These are phyloP conservation scores for Phytophthora crassamura DNA, from an alignment of 352 stramenopile species.

Conservation along the genomic window DNA sequence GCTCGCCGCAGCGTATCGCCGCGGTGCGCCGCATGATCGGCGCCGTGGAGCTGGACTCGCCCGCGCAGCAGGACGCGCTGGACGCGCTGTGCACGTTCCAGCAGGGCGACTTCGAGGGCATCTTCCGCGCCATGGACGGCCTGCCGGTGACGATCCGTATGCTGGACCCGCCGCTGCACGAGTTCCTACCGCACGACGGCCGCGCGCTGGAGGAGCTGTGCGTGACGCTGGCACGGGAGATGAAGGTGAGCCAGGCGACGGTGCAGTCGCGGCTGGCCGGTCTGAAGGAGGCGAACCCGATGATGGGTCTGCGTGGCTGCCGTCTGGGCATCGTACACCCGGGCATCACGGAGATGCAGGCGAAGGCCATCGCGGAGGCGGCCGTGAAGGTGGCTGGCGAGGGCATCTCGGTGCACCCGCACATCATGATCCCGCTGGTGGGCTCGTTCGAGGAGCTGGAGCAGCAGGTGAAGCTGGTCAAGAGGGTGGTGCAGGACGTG, in stretches of 20 bases:
- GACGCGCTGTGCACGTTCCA: slow-evolving; percentile 35
- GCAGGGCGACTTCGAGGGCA: slow-evolving; percentile 35
- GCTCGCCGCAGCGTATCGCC: slow-evolving; percentile 23
- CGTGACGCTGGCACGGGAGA: slow-evolving; percentile 23
- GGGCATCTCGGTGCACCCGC: slow-evolving; percentile 31
- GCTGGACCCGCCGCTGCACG: slow-evolving; percentile 34
- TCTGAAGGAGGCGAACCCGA: slow-evolving; percentile 39
- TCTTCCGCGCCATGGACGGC: slow-evolving; percentile 36
- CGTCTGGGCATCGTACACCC: slow-evolving; percentile 37
- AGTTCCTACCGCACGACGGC: slow-evolving; percentile 35
- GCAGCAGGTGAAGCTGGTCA: too few relatives aligned
- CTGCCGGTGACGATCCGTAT: slow-evolving; percentile 33
- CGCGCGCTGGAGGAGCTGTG: slow-evolving; percentile 31
- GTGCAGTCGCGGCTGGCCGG: slow-evolving; percentile 26
- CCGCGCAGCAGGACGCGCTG: slow-evolving; percentile 30
- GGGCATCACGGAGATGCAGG: slow-evolving; percentile 37
- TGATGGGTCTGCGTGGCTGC: slow-evolving; percentile 37
- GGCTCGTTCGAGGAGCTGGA: slow-evolving; percentile 36
- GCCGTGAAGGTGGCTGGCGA: slow-evolving; percentile 24
- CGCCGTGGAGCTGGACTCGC: slow-evolving; percentile 34
- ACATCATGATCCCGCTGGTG: slow-evolving; percentile 37
- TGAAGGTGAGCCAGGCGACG: slow-evolving; percentile 29
- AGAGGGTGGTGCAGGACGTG: too few relatives aligned
- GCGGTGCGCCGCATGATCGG: slow-evolving; percentile 33
- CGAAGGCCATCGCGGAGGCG: slow-evolving; percentile 35